phyloP scores from a whole-genome alignment of 2,329 filamentous ascomycete genomes.

The Fusarium sp. region DNA sequence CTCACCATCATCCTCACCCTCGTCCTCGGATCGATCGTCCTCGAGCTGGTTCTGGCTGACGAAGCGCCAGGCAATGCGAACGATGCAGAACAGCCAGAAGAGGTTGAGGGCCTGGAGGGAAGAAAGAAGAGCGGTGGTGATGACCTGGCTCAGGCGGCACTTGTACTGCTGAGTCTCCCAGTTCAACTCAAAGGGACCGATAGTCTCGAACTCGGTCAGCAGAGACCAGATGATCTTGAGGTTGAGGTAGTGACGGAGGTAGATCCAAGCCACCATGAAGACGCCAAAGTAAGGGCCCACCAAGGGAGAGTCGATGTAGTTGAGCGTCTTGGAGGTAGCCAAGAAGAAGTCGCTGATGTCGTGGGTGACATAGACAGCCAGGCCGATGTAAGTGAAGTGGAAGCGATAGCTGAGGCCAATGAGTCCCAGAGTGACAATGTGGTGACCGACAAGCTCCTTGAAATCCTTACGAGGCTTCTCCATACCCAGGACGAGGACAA shows the following conservation, averaged over 20 bases:
- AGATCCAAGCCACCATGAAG: conserved; percentile 89
- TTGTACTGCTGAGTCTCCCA: conserved; percentile 85
- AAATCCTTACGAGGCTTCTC: conserved; percentile 97
- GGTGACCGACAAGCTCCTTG: conserved; percentile 91
- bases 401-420: conserved; percentile 92
- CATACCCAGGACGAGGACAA: conserved; percentile 86
- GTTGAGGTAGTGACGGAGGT: conserved; percentile 89
- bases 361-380: conserved; percentile 94
- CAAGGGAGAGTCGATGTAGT: conserved; percentile 85
- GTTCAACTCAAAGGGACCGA: conserved; percentile 81
- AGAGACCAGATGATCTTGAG: conserved; percentile 81
- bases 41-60: conserved; percentile 70
- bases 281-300: conserved; percentile 86
- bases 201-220: conserved; percentile 79
- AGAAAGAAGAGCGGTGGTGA: conserved; percentile 74
- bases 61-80: conserved; percentile 80
- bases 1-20: conserved; percentile 62
- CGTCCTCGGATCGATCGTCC: conserved; percentile 78
- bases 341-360: conserved; percentile 97
- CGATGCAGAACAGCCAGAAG: conserved; percentile 85
- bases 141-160: conserved; percentile 75
- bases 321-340: conserved; percentile 90
- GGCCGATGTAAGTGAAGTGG: conserved; percentile 95
- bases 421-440: conserved; percentile 87
- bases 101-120: conserved; percentile 80